Evolutionary conservation across 73 alveolate species (phyloP).

Genomic region (Paramecium pentaurelia): DNA sequence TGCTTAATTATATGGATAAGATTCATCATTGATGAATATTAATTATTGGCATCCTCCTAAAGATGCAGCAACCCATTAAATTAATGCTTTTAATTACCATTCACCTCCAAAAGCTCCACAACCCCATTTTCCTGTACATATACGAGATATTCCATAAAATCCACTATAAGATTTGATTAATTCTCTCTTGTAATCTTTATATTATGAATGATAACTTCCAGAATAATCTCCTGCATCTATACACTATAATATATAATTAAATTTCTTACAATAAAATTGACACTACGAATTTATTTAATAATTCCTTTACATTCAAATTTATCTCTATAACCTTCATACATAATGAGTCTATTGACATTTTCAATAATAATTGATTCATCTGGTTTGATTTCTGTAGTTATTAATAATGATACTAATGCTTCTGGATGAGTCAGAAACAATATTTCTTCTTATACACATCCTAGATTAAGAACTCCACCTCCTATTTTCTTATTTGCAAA

Average conservation of each 20-base stretch:
- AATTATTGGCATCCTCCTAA: background rate
- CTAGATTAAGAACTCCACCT: constrained; percentile 88
- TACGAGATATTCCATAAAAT: constrained; percentile 35
- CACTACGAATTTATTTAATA: constrained; percentile 36
- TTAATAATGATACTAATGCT: constrained; percentile 68
- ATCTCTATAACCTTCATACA: constrained; percentile 75
- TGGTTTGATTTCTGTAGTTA: constrained; percentile 79
- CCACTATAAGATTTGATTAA: constrained; percentile 59
- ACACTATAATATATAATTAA: background rate
- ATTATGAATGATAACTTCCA: background rate
- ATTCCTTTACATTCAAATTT: constrained; percentile 66
- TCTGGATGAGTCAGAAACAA: constrained; percentile 84
- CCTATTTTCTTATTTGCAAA: constrained; percentile 94
- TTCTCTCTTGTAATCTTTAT: constrained; percentile 36
- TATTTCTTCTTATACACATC: constrained; percentile 95
- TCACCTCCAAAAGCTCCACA: constrained; percentile 96
- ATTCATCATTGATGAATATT: background rate
- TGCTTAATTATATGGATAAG: background rate
- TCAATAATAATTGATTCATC: constrained; percentile 85
- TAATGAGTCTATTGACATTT: constrained; percentile 77
- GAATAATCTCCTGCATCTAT: constrained; percentile 58
- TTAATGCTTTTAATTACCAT: constrained; percentile 75
- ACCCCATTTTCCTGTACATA: constrained; percentile 97
- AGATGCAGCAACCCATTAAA: constrained; percentile 89
- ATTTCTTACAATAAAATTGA: background rate